These are phyloP conservation scores for Thermomucor indicae-seudaticae DNA, from an alignment of 371 early-diverging fungal genomes.

Conservation along the genomic window DNA sequence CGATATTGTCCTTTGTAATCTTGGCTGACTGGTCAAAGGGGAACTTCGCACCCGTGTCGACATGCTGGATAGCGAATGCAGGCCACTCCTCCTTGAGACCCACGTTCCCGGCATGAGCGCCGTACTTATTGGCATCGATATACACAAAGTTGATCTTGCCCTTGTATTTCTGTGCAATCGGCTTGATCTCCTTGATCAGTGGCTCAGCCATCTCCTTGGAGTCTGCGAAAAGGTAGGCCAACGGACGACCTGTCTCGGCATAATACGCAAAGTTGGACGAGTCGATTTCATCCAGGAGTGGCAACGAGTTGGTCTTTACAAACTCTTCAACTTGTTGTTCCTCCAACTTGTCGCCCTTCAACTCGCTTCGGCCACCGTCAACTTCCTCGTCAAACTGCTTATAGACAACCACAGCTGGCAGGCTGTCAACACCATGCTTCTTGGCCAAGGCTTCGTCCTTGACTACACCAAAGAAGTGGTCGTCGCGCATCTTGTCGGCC, in stretches of 20 bases:
- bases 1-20: slow-evolving; percentile 54
- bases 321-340: slow-evolving; percentile 63
- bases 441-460: slow-evolving; percentile 51
- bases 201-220: slow-evolving; percentile 54
- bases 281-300: slow-evolving; percentile 86
- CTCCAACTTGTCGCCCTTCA: slow-evolving; percentile 45
- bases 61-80: slow-evolving; percentile 84
- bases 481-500: slow-evolving; percentile 79
- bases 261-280: slow-evolving; percentile 83
- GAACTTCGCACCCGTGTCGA: slow-evolving; percentile 70
- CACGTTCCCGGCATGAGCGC: slow-evolving; percentile 79
- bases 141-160: slow-evolving; percentile 85
- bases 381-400: slow-evolving; percentile 84
- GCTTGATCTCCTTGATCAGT: slow-evolving; percentile 51
- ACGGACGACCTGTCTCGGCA: slow-evolving; percentile 79
- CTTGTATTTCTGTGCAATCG: slow-evolving; percentile 81
- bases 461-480: slow-evolving; percentile 79
- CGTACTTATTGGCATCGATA: slow-evolving; percentile 83
- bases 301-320: slow-evolving; percentile 73
- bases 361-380: slow-evolving; percentile 54
- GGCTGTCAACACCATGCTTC: slow-evolving; percentile 38
- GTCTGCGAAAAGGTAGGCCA: slow-evolving; percentile 84
- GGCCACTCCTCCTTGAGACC: slow-evolving; percentile 88
- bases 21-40: slow-evolving; percentile 71
- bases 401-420: slow-evolving; percentile 76